A percentile compares a stretch with the other conserved stretches of the same genome.
Evolutionary conservation across 441 rosid genomes (phyloP).

Genomic region (Croton setiger): DNA sequence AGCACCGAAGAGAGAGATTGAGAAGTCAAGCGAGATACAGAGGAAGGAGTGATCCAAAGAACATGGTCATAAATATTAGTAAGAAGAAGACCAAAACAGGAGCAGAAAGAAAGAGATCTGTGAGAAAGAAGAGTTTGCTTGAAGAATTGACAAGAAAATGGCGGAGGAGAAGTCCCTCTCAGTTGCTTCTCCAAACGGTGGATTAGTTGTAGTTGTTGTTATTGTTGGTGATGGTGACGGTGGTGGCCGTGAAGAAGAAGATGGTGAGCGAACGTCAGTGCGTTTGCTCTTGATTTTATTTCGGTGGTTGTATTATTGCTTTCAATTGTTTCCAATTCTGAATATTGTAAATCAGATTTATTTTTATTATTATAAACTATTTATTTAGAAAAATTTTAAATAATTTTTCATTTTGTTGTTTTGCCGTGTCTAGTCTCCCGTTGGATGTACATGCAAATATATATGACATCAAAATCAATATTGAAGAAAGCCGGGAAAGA

Average conservation of each 20-base stretch:
- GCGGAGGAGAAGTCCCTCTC: conserved; percentile 68
- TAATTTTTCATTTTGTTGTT: too few species aligned
- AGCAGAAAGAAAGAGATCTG: conserved; percentile 19
- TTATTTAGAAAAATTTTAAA: too few species aligned
- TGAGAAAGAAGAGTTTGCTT: conserved; percentile 55
- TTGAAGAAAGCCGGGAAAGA: too few species aligned
- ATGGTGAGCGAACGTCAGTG: too few species aligned
- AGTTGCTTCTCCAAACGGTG: conserved; percentile 28
- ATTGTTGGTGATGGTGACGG: background rate
- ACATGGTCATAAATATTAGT: conserved; percentile 26
- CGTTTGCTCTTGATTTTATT: background rate
- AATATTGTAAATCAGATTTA: background rate
- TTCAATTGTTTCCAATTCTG: conserved; percentile 14
- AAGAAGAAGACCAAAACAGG: conserved; percentile 1
- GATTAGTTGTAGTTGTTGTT: conserved; percentile 20
- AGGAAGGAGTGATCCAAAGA: conserved; percentile 23
- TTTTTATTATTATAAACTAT: background rate
- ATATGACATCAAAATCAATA: too few species aligned
- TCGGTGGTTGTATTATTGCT: conserved; percentile 30
- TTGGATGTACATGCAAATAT: too few species aligned
- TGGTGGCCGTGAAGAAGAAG: background rate
- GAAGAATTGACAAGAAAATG: conserved; percentile 54
- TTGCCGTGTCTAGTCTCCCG: too few species aligned
- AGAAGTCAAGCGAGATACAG: conserved; percentile 5
- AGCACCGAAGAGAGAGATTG: conserved; percentile 21